Percentiles rank a stretch among this genome's conserved stretches.
Conservation (phyloP, 2,329 filamentous ascomycete species). For the Geosmithia putterillii region DNA sequence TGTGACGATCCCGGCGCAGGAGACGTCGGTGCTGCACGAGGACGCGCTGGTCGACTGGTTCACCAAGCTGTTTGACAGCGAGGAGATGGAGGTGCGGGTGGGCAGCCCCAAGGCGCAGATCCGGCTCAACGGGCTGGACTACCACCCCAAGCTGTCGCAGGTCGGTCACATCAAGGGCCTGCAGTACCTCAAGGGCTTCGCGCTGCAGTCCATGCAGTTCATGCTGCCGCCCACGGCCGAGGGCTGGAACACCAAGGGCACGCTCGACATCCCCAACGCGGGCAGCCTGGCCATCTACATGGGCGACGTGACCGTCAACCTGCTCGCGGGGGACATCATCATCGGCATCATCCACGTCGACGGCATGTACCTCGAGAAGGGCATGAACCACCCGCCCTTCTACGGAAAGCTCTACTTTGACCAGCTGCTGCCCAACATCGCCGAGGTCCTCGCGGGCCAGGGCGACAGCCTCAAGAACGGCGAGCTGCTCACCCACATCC, state of each 20-base stretch:
- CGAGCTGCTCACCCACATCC: constrained; percentile 25
- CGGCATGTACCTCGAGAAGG: constrained; percentile 25
- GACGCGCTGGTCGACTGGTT: constrained; percentile 26
- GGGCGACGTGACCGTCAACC: constrained; percentile 32
- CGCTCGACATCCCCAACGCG: constrained; percentile 30
- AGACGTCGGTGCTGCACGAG: constrained; percentile 21
- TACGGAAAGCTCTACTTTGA: constrained; percentile 27
- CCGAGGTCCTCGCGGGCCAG: constrained; percentile 23
- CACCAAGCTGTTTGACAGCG: constrained; percentile 23
- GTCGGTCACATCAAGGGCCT: constrained; percentile 25
- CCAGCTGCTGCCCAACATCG: constrained; percentile 26
- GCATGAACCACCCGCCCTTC: constrained; percentile 28
- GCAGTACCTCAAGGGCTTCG: constrained; percentile 25
- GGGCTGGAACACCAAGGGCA: constrained; percentile 27
- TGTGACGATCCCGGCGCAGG: constrained; percentile 19
- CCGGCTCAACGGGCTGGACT: constrained; percentile 25
- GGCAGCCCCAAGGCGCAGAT: constrained; percentile 18
- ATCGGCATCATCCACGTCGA: constrained; percentile 25
- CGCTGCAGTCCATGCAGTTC: constrained; percentile 23
- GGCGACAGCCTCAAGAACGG: constrained; percentile 21
- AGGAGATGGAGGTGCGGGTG: constrained; percentile 21
- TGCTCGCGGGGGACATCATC: constrained; percentile 23
- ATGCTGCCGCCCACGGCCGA: constrained; percentile 21
- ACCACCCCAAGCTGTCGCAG: constrained; percentile 24
- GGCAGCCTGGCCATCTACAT: constrained; percentile 28